phyloP scores from a whole-genome alignment of 2,329 filamentous ascomycete genomes.

The Cadophora sp. region DNA sequence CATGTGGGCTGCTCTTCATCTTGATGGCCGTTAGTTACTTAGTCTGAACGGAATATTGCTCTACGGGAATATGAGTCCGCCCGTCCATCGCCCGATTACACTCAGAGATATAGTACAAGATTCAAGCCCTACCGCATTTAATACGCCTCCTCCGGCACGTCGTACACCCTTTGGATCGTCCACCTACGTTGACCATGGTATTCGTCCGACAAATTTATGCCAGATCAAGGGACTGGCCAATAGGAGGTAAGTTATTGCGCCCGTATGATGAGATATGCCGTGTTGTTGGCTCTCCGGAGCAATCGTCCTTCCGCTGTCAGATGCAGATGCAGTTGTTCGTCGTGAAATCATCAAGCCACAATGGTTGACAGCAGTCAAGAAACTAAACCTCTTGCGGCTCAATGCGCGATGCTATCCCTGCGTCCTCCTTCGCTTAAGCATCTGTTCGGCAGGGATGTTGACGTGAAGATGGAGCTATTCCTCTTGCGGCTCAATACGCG shows the following conservation, averaged over 20 bases:
- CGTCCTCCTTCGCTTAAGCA: background rate
- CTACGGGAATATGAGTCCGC: background rate
- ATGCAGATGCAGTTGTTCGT: too few species aligned
- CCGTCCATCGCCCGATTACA: background rate
- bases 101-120: background rate
- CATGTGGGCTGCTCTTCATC: conserved; percentile 43
- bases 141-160: conserved; percentile 43
- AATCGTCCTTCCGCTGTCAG: background rate
- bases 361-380: background rate
- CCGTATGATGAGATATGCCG: background rate
- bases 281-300: background rate
- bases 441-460: background rate
- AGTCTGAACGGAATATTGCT: conserved; percentile 3
- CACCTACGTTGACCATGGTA: conserved; percentile 44
- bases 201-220: background rate
- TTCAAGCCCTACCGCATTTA: conserved; percentile 43
- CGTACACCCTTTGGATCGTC: conserved; percentile 45
- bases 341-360: background rate
- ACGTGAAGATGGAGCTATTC: background rate
- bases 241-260: background rate
- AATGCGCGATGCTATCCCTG: conserved; percentile 35
- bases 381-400: conserved; percentile 41
- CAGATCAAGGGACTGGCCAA: background rate
- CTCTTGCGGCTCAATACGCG: background rate
- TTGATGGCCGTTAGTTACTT: conserved; percentile 24